A percentile compares a stretch with the other conserved stretches of the same genome.
These are phyloP conservation scores for Westerdykella sp. DNA, from an alignment of 2,329 filamentous ascomycete species.

Conservation along the genomic window DNA sequence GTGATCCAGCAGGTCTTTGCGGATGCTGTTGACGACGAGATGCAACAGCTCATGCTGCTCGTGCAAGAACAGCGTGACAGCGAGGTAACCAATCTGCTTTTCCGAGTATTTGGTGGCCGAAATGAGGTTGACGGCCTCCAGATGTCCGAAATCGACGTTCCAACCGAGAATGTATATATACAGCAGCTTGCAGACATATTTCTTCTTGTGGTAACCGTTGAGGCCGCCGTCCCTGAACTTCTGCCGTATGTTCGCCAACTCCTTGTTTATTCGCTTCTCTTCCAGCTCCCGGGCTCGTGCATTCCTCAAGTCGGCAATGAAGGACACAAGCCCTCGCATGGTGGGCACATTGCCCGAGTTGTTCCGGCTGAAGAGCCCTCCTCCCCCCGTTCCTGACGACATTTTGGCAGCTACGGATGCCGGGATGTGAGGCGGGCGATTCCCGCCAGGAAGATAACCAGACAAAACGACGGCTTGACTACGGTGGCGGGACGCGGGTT, in stretches of 20 bases:
- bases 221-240: slow-evolving; percentile 87
- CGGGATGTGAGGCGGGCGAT: slow-evolving; percentile 23
- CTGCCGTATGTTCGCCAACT: slow-evolving; percentile 95
- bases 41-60: slow-evolving; percentile 95
- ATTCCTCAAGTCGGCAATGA: slow-evolving; percentile 94
- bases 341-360: slow-evolving; percentile 38
- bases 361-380: slow-evolving; percentile 38
- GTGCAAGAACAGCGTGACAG: slow-evolving; percentile 93
- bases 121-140: slow-evolving; percentile 96
- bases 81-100: slow-evolving; percentile 98
- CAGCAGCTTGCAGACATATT: slow-evolving; percentile 98
- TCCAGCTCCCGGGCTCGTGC: slow-evolving; percentile 91
- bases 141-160: slow-evolving; percentile 97
- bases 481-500: slow-evolving; percentile 1
- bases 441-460: slow-evolving; percentile 25
- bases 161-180: slow-evolving; percentile 99
- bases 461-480: slow-evolving; percentile 20
- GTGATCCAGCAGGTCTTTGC: slow-evolving; percentile 88
- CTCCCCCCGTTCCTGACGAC: slow-evolving; percentile 34
- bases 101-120: slow-evolving; percentile 97
- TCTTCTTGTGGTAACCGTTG: slow-evolving; percentile 98
- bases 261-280: slow-evolving; percentile 99
- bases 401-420: slow-evolving; percentile 29
- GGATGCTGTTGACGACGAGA: slow-evolving; percentile 95
- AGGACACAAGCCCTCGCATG: slow-evolving; percentile 72